Evolutionary conservation across 371 early-diverging fungal species (phyloP), one percentile per base, ranked within the genome.

Genomic region (Lichtheimia ramosa): DNA sequence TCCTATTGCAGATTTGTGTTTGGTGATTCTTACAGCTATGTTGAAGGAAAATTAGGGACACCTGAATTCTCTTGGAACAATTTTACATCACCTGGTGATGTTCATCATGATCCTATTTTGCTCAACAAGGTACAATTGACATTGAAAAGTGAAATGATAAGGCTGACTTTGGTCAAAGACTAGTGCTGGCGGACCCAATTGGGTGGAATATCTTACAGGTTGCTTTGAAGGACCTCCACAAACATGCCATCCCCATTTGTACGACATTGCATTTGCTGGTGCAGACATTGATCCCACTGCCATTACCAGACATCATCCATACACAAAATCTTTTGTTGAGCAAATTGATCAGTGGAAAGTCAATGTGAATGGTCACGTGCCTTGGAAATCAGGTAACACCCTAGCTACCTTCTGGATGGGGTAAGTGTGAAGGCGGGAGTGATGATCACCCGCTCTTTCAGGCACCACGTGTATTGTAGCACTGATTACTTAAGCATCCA

Each of bases 391-490:
- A 20, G 39, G 34, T 15, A 57, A 46, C 27, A 63, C 63, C 2
- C 15, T 63, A 16, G 58, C 53, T 13, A 50, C 58, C 3, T 63
- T 58, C n/a, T 63, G 57, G 58, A 63, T 63, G 15, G 63, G 59
- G 59, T 58, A 58, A 28, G n/a, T 28, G 27, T 34, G 10, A 34
- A 34, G 34, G 34, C 34, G 34, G 23, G 49, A 24, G 49, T 24
- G 13, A 48, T 48, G 13, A 13, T 24, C 15, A 24, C 49, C 49
- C 34, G 34, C 34, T 34, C 34, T 34, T 34, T 34, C 34, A 34
- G 34, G 34, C 34, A 34, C 34, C 34, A 34, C 34, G 34, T 34
- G 34, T 2, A 10, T 34, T 10, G 34, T 34, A 34, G 34, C 34
- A 34, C 34, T 34, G 34, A 34, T 34, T 34, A 34, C 34, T 34